Percentiles rank a stretch among this genome's conserved stretches.
phyloP scores from a whole-genome alignment of 2,329 filamentous ascomycete species.

The Celoporthe dispersa region DNA sequence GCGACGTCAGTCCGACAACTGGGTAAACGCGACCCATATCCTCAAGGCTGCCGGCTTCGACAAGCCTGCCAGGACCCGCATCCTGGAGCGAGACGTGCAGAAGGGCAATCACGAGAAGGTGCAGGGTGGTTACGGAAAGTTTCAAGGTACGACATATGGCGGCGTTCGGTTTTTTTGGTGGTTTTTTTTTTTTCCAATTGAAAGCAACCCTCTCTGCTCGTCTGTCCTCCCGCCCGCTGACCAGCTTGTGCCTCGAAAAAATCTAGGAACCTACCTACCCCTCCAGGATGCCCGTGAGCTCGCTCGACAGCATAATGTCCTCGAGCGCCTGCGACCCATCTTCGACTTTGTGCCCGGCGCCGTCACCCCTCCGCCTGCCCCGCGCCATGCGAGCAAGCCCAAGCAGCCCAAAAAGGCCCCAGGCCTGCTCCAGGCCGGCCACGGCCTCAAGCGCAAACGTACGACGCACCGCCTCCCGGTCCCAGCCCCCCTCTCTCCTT shows the following conservation, averaged over 20 bases:
- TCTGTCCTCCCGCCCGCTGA: too few relatives aligned
- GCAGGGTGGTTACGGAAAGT: conserved; percentile 97
- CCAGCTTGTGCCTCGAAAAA: conserved; percentile 19
- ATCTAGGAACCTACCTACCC: conserved; percentile 90
- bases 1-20: conserved; percentile 89
- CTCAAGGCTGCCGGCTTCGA: conserved; percentile 97
- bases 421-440: conserved; percentile 33
- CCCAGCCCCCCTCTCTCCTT: too few relatives aligned
- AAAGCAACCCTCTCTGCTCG: too few relatives aligned
- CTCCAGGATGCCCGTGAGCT: conserved; percentile 79
- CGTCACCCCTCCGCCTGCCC: conserved; percentile 88
- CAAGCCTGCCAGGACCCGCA: conserved; percentile 92
- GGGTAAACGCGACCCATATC: conserved; percentile 99
- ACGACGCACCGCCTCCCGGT: conserved; percentile 13
- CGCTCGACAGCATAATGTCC: conserved; percentile 84
- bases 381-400: conserved; percentile 88
- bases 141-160: conserved; percentile 68
- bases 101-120: conserved; percentile 98
- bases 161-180: too few relatives aligned
- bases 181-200: too few relatives aligned
- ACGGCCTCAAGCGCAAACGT: conserved; percentile 25
- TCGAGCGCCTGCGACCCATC: conserved; percentile 81
- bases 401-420: conserved; percentile 73
- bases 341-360: conserved; percentile 88
- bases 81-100: conserved; percentile 94